Conservation (phyloP, 257 asterid species). For the Solanum pinnatisectum region DNA sequence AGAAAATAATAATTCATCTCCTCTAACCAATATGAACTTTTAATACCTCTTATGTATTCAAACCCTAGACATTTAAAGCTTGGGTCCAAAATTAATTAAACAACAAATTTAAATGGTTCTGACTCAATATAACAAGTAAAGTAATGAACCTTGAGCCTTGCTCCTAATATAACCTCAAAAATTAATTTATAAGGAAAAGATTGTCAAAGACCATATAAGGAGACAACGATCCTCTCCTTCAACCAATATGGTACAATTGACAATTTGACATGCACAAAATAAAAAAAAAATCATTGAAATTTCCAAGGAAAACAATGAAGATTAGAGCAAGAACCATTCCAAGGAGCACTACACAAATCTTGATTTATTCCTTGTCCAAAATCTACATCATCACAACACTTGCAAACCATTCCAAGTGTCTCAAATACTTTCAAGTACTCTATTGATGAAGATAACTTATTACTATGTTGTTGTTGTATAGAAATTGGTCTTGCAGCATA, state of each 20-base stretch:
- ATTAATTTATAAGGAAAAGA: neutral
- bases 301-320: conserved; percentile 35
- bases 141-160: neutral
- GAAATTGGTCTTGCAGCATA: neutral
- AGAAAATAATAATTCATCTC: neutral
- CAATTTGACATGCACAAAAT: neutral
- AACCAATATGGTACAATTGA: neutral
- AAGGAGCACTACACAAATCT: conserved; percentile 8
- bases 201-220: neutral
- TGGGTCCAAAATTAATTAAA: neutral
- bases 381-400: conserved; percentile 23
- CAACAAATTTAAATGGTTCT: neutral
- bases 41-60: neutral
- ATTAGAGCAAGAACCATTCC: conserved; percentile 25
- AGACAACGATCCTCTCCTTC: neutral
- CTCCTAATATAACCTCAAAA: neutral
- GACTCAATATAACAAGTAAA: neutral
- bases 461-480: neutral
- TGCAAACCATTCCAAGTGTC: conserved; percentile 29
- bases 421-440: neutral
- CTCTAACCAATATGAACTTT: neutral
- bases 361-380: neutral
- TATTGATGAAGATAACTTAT: neutral
- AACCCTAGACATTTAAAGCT: neutral
- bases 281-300: neutral